A percentile compares a stretch with the other conserved stretches of the same genome.
Conservation (phyloP, 2,329 filamentous ascomycete species). For the Stenocarpella maydis region DNA sequence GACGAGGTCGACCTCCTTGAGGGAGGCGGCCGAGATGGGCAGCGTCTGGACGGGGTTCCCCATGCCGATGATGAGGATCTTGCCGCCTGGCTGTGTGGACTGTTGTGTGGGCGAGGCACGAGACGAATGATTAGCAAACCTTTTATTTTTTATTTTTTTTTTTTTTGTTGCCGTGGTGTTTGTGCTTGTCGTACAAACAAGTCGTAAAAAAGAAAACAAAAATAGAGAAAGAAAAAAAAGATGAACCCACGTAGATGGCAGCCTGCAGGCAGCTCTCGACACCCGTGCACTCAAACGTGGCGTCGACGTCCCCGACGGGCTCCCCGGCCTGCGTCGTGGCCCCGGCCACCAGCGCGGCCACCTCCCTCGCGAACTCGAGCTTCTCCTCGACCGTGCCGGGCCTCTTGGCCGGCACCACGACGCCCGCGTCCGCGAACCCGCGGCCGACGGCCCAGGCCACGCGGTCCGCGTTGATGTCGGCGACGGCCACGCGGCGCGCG, state of each 20-base stretch:
- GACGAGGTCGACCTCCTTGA: constrained; percentile 75
- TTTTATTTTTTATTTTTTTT: too few species aligned
- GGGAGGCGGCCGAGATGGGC: constrained; percentile 72
- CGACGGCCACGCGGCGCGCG: constrained; percentile 57
- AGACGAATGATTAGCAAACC: too few species aligned
- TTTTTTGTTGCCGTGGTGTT: too few species aligned
- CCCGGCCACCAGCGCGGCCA: constrained; percentile 53
- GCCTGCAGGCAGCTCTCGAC: constrained; percentile 80
- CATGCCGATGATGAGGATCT: constrained; percentile 76
- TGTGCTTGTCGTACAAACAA: too few species aligned
- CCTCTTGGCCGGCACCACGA: constrained; percentile 58
- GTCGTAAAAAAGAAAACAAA: not conserved
- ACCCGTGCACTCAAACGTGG: constrained; percentile 81
- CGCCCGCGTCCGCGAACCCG: constrained; percentile 62
- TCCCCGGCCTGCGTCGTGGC: constrained; percentile 45
- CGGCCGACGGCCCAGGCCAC: constrained; percentile 65
- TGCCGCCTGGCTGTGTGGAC: constrained; percentile 72
- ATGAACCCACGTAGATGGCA: constrained; percentile 72
- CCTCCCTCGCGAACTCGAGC: constrained; percentile 58
- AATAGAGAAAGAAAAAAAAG: too few species aligned
- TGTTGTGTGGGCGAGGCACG: constrained; percentile 37
- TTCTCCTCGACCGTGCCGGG: constrained; percentile 62
- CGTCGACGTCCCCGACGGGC: constrained; percentile 69
- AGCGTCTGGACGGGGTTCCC: constrained; percentile 75
- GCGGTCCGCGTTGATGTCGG: constrained; percentile 65